A percentile compares a stretch with the other conserved stretches of the same genome.
Conservation (phyloP, 2,329 filamentous ascomycete species). For the Scolecobasidium constrictum region DNA sequence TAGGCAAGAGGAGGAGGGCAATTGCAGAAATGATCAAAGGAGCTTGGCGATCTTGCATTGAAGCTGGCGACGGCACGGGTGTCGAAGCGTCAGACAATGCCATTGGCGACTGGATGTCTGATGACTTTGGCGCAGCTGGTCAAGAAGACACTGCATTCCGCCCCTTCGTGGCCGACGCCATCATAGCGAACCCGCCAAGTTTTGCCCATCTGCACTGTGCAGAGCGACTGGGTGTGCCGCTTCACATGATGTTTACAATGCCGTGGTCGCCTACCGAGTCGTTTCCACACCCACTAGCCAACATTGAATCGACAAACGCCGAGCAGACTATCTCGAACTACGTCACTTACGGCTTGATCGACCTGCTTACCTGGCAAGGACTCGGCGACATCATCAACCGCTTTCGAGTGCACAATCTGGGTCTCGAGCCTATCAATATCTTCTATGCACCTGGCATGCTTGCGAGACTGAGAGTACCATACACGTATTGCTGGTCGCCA, state of each 20-base stretch:
- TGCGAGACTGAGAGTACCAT: constrained; percentile 10
- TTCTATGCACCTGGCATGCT: constrained; percentile 11
- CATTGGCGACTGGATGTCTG: constrained; percentile 38
- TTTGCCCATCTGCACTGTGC: constrained; percentile 13
- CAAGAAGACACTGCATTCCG: background rate
- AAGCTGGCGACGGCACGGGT: constrained; percentile 58
- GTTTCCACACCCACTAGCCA: constrained; percentile 70
- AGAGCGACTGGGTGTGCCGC: constrained; percentile 11
- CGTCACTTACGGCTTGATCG: constrained; percentile 68
- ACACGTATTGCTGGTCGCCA: constrained; percentile 13
- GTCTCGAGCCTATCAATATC: constrained; percentile 52
- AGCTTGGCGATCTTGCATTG: constrained; percentile 78
- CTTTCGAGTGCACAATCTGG: constrained; percentile 58
- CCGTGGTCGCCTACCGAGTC: constrained; percentile 12
- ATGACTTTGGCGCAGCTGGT: constrained; percentile 12
- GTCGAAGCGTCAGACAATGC: constrained; percentile 40
- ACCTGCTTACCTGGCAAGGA: constrained; percentile 58
- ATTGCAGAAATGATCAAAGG: constrained; percentile 73
- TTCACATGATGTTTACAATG: constrained; percentile 14
- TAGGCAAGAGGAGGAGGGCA: constrained; percentile 61
- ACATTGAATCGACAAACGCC: constrained; percentile 61
- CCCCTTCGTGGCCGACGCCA: constrained; percentile 12
- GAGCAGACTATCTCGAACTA: constrained; percentile 67
- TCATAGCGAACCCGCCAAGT: constrained; percentile 13
- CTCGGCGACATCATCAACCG: constrained; percentile 68